Percentiles rank a stretch among this genome's conserved stretches.
Evolutionary conservation across 2,329 filamentous ascomycete genomes (phyloP).

Genomic region (Pseudocercospora vitis): DNA sequence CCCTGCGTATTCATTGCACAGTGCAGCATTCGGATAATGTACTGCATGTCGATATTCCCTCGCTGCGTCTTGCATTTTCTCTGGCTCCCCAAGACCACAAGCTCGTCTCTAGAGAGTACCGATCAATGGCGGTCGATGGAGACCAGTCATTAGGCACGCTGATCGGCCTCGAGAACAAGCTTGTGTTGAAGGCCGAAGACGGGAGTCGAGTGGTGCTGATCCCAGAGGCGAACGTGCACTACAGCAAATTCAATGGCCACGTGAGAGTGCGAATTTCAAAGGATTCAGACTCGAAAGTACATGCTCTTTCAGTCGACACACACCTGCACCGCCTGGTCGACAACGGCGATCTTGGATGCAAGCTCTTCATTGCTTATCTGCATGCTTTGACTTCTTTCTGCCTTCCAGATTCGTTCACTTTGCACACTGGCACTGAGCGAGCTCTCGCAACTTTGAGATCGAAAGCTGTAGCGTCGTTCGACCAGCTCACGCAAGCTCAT

Average conservation of each 20-base stretch:
- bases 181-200: slow-evolving; percentile 47
- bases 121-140: slow-evolving; percentile 40
- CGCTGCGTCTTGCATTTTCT: slow-evolving; percentile 29
- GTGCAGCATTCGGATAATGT: background rate
- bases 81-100: background rate
- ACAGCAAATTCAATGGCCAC: slow-evolving; percentile 45
- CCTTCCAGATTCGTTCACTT: slow-evolving; percentile 60
- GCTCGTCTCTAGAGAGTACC: slow-evolving; percentile 12
- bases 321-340: slow-evolving; percentile 60
- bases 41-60: slow-evolving; percentile 27
- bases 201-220: slow-evolving; percentile 54
- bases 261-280: slow-evolving; percentile 40
- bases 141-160: slow-evolving; percentile 61
- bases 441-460: slow-evolving; percentile 29
- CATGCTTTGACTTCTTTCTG: slow-evolving; percentile 63
- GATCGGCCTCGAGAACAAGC: slow-evolving; percentile 60
- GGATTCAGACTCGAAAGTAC: slow-evolving; percentile 52
- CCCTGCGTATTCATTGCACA: slow-evolving; percentile 19
- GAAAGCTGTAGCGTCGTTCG: slow-evolving; percentile 28
- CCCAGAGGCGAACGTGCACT: slow-evolving; percentile 39
- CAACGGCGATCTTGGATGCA: slow-evolving; percentile 45
- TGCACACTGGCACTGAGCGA: slow-evolving; percentile 62
- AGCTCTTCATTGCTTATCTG: slow-evolving; percentile 46
- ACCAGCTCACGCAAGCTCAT: slow-evolving; percentile 22
- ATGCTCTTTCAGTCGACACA: slow-evolving; percentile 56